Evolutionary conservation across 768 basidiomycete genomes (phyloP), one percentile per base, ranked within the genome.

Genomic region (Hypsizygus marmoreus): DNA sequence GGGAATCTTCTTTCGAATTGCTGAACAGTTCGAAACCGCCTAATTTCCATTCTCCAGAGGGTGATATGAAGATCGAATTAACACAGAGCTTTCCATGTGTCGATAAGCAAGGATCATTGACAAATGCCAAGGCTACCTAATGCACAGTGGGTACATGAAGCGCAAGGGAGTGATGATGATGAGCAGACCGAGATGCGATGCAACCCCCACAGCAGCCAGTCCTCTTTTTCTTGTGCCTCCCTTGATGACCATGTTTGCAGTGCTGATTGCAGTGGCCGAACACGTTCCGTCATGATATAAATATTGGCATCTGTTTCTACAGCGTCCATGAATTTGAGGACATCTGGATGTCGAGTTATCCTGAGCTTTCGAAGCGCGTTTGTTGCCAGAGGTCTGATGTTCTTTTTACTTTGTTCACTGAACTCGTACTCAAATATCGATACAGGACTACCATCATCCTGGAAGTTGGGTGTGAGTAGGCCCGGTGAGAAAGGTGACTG

Each of bases 11-110:
- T 55, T 83, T 88, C 7, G 86, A 77, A 54, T 78, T 90, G 56
- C 91, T 93, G 51, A 97, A 65, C 0, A 95, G 68, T 58, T 99
- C 97, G 59, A 98, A 94, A 1, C 95, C 95, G 14, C 91, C 95
- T 6, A 99, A 71, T 60, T 91, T 91, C 97, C 95, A 98, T 70
- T 99, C 97, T 4, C 95, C 91, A 0, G 92, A 90, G 0, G 87
- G 85, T 1, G 95, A 92, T 40, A 97, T 81, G 60, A 97, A 97
- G 47, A 97, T 80, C 1, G 90, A 83, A 46, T 79, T 76, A n/a
- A 78, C 63, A 47, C 81, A 72, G 45, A 95, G 60, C 54, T 84
- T 88, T 16, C 92, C 94, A 56, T 97, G 93, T 0, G 90, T 89
- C 2, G 90, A 91, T 19, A 79, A 67, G 42, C 81, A 86, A 6